Conservation (phyloP, 192 early-diverging fungal species). For the Allomyces macrogynus region DNA sequence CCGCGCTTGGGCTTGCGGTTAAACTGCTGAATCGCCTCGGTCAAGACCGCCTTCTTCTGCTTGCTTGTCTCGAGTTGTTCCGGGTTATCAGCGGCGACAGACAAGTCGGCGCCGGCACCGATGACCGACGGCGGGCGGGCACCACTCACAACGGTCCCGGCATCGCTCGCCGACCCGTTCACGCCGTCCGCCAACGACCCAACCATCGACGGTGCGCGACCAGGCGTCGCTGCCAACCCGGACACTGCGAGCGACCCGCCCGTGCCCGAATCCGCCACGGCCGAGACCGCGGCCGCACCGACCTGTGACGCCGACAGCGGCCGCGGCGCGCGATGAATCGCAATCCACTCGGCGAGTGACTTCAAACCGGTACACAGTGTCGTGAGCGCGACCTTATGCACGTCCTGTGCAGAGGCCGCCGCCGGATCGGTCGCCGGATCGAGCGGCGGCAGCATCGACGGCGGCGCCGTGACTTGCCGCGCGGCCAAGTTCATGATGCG, state of each 20-base stretch:
- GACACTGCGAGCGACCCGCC: neutral
- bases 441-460: neutral
- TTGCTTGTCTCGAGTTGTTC: conserved; percentile 63
- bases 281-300: no score
- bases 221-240: no score
- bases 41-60: conserved; percentile 62
- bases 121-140: no score
- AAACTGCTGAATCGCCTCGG: conserved; percentile 58
- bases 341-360: neutral
- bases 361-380: neutral
- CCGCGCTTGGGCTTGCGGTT: conserved; percentile 83
- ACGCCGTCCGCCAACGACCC: no score
- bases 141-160: no score
- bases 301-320: neutral
- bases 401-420: neutral
- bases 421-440: neutral
- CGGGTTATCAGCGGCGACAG: conserved; percentile 51
- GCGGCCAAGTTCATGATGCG: conserved; percentile 52
- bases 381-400: neutral
- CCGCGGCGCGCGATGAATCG: neutral
- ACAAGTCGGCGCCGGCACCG: neutral
- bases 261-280: conserved; percentile 1
- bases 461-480: conserved; percentile 12
- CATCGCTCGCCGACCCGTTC: neutral
- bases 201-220: no score